These are phyloP conservation scores for Fusarium pseudocircinatum DNA, from an alignment of 2,329 filamentous ascomycete species.

Conservation along the genomic window DNA sequence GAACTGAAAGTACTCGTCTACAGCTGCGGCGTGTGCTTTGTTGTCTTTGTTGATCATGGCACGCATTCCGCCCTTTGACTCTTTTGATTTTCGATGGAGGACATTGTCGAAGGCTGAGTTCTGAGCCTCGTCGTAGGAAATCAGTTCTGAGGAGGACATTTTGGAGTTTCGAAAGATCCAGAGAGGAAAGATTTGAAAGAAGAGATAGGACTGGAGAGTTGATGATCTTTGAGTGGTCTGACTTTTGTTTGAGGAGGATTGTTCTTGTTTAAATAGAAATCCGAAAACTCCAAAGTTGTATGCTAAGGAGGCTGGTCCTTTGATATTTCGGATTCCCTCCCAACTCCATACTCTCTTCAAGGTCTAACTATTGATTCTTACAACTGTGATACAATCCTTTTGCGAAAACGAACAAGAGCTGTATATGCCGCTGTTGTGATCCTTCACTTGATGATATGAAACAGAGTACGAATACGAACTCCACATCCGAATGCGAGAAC, in stretches of 20 bases:
- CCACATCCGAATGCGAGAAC: constrained; percentile 26
- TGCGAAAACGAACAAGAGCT: constrained; percentile 35
- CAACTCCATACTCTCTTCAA: constrained; percentile 2
- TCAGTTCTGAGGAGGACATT: constrained; percentile 60
- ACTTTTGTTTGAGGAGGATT: not conserved
- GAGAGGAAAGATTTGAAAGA: fast-evolving
- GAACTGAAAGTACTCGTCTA: constrained; percentile 91
- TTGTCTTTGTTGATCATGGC: constrained; percentile 84
- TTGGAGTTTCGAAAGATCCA: not conserved
- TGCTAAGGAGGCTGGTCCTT: not conserved
- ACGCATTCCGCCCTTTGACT: constrained; percentile 73
- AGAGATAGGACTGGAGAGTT: fast-evolving
- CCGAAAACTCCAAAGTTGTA: not conserved
- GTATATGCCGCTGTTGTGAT: not conserved
- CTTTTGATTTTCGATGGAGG: constrained; percentile 75
- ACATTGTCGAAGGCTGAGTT: constrained; percentile 88
- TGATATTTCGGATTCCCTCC: not conserved
- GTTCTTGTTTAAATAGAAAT: constrained; percentile 19
- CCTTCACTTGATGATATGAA: not conserved
- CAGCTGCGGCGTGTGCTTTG: constrained; percentile 76
- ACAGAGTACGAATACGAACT: constrained; percentile 26
- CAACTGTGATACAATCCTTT: not conserved
- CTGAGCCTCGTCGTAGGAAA: constrained; percentile 79
- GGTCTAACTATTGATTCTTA: not conserved
- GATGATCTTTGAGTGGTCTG: not conserved